Conservation (phyloP, 1,284 basidiomycete genomes). For the Ganoderma lingzhi region DNA sequence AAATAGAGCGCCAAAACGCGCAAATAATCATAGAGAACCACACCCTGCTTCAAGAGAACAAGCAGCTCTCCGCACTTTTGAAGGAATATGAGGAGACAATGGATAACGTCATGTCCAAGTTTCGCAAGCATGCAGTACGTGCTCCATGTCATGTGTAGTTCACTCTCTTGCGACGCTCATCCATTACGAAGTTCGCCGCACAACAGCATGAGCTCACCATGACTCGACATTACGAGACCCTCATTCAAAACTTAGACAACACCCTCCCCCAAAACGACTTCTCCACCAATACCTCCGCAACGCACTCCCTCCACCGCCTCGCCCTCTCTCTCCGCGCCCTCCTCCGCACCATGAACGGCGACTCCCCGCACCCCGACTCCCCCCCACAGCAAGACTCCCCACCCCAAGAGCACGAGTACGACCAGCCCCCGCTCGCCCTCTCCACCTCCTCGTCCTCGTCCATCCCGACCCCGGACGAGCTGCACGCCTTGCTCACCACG, state of each 20-base stretch:
- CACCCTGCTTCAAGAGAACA: conserved; percentile 91
- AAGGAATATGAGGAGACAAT: conserved; percentile 96
- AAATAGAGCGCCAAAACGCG: conserved; percentile 90
- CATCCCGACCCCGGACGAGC: conserved; percentile 43
- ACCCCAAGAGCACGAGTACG: conserved; percentile 11
- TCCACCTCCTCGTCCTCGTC: conserved; percentile 28
- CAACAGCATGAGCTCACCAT: conserved; percentile 92
- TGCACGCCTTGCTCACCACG: conserved; percentile 35
- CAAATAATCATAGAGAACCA: conserved; percentile 96
- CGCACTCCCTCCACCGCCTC: conserved; percentile 72
- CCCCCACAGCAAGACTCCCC: conserved; percentile 2
- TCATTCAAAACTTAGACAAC: conserved; percentile 80
- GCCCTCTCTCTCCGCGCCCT: conserved; percentile 77
- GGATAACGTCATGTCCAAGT: conserved; percentile 97
- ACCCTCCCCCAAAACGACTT: conserved; percentile 69
- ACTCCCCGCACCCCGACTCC: conserved; percentile 36
- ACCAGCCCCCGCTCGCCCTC: conserved; percentile 22
- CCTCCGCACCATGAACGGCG: conserved; percentile 73
- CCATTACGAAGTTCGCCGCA: conserved; percentile 72
- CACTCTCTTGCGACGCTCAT: conserved; percentile 22
- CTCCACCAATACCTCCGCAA: conserved; percentile 60
- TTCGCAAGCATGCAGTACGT: conserved; percentile 91
- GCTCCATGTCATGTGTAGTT: conserved; percentile 10
- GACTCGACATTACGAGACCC: conserved; percentile 89
- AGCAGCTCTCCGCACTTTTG: conserved; percentile 86